A percentile compares a stretch with the other conserved stretches of the same genome.
These are phyloP conservation scores for Massarina eburnea DNA, from an alignment of 2,329 filamentous ascomycete species.

Conservation along the genomic window DNA sequence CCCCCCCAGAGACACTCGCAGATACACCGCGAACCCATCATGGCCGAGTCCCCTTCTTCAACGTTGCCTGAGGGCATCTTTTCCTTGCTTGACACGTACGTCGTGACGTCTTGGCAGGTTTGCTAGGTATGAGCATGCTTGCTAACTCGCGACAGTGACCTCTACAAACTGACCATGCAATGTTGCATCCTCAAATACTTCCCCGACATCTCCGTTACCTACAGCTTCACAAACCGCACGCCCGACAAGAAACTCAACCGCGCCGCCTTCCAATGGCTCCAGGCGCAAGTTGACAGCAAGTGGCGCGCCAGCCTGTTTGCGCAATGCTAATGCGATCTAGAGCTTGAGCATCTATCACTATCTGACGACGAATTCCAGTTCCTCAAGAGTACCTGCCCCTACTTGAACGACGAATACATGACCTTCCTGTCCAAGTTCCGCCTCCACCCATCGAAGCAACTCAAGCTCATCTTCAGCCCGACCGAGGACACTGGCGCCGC, in stretches of 20 bases:
- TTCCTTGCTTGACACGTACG: conserved; percentile 52
- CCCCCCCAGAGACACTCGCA: not conserved
- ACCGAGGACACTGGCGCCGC: conserved; percentile 62
- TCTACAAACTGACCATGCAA: conserved; percentile 99
- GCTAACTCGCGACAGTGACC: conserved; percentile 45
- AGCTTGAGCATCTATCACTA: conserved; percentile 79
- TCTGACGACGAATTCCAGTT: conserved; percentile 79
- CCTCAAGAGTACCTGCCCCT: conserved; percentile 76
- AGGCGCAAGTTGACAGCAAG: conserved; percentile 78
- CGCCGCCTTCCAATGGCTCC: conserved; percentile 80
- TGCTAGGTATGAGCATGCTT: not conserved
- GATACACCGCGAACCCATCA: conserved; percentile 7
- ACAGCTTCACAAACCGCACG: conserved; percentile 93
- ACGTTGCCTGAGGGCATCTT: conserved; percentile 42
- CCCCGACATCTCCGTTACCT: conserved; percentile 76
- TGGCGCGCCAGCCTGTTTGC: not conserved
- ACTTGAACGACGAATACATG: conserved; percentile 77
- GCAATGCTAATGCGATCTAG: conserved; percentile 45
- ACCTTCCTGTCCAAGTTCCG: conserved; percentile 79
- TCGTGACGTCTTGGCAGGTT: not conserved
- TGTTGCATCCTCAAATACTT: conserved; percentile 85
- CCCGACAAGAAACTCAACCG: conserved; percentile 88
- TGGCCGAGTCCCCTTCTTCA: conserved; percentile 20
- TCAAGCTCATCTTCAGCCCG: conserved; percentile 67
- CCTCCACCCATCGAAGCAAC: conserved; percentile 77